Evolutionary conservation across 257 asterid genomes (phyloP).

Genomic region (Voacanga thouarsii): DNA sequence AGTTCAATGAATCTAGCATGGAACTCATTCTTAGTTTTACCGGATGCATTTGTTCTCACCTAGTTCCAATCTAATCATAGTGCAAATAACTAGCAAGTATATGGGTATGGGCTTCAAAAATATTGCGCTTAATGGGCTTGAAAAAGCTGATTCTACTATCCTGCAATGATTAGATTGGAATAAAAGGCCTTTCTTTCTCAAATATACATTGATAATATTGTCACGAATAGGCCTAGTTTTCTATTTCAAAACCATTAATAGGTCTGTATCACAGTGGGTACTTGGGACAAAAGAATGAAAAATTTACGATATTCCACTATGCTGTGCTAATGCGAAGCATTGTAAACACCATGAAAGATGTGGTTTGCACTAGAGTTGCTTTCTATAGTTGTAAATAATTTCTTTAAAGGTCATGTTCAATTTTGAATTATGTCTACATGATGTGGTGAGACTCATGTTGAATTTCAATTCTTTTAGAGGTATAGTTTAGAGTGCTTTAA

Average conservation of each 20-base stretch:
- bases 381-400: too few species aligned
- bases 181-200: background rate
- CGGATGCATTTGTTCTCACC: background rate
- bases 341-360: too few species aligned
- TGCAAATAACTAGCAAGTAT: background rate
- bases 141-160: too few species aligned
- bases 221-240: too few species aligned
- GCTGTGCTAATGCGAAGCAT: too few species aligned
- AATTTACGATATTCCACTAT: background rate
- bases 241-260: too few species aligned
- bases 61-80: background rate
- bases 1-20: background rate
- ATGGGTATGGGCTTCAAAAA: too few species aligned
- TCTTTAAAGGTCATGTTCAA: too few species aligned
- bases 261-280: too few species aligned
- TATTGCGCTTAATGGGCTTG: background rate
- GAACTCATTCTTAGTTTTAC: background rate
- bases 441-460: background rate
- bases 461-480: background rate
- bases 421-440: background rate
- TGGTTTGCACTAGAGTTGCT: too few species aligned
- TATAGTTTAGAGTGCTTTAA: background rate
- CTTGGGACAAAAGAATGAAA: too few species aligned
- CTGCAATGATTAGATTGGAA: background rate
- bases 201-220: background rate